Evolutionary conservation across 495 filamentous ascomycete species (phyloP).

Genomic region (Cercophora samala): DNA sequence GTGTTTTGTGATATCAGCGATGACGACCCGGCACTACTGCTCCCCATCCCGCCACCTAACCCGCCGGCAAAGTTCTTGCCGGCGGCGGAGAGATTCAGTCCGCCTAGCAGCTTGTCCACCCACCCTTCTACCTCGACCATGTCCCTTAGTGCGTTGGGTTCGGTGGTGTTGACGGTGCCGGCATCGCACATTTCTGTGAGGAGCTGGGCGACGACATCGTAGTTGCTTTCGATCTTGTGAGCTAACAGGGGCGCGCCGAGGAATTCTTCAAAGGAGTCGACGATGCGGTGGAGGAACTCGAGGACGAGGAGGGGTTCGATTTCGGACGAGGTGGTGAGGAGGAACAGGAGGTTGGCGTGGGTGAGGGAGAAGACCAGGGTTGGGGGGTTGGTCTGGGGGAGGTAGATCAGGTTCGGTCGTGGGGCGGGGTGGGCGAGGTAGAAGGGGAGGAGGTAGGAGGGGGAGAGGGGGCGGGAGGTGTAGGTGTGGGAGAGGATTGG

Average conservation of each 20-base stretch:
- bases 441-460: slow-evolving; percentile 71
- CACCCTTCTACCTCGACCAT: slow-evolving; percentile 85
- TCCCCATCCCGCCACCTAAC: slow-evolving; percentile 23
- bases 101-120: slow-evolving; percentile 86
- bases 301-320: slow-evolving; percentile 90
- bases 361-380: slow-evolving; percentile 82
- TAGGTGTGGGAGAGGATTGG: slow-evolving; percentile 56
- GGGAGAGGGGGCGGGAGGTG: slow-evolving; percentile 72
- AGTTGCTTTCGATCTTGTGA: slow-evolving; percentile 78
- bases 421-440: slow-evolving; percentile 83
- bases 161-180: slow-evolving; percentile 83
- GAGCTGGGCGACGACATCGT: slow-evolving; percentile 92
- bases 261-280: slow-evolving; percentile 94
- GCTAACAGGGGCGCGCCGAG: slow-evolving; percentile 84
- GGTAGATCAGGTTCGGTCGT: slow-evolving; percentile 80
- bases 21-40: slow-evolving; percentile 28
- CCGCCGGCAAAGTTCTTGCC: slow-evolving; percentile 21
- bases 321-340: slow-evolving; percentile 77
- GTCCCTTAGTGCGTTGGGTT: slow-evolving; percentile 89
- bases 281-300: slow-evolving; percentile 89
- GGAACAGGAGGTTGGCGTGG: slow-evolving; percentile 83
- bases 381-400: slow-evolving; percentile 77
- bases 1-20: slow-evolving; percentile 38
- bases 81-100: slow-evolving; percentile 75
- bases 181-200: slow-evolving; percentile 96